Base-by-base conservation (phyloP, 768 basidiomycete genomes). In the Coprinopsis sp. region DNA sequence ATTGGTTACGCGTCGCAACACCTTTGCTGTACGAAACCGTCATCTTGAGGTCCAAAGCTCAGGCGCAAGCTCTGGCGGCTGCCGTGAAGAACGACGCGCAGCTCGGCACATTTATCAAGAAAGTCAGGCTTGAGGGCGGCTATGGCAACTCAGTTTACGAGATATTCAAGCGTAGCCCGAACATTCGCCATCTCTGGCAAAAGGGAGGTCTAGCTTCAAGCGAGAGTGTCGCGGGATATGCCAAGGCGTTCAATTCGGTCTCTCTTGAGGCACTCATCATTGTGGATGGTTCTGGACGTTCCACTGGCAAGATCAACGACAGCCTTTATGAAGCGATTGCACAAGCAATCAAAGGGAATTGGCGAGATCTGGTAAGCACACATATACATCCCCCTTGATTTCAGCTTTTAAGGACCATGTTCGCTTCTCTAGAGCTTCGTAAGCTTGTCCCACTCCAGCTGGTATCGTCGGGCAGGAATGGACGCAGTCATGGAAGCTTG, bases 1-100 rank as follows among this genome's bases (percentile, higher is more conserved):
- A 49, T 10, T 63, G 62, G 62, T 56, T 59, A 24, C 58, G 59
- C 25, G 55, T 61, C n/a, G 52, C 54, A 3, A 63, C 57, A 0
- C 59, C 59, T 2, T 52, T 60, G 8, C 57, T 64, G 6, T 64
- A 64, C 40, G 36, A 54, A 29, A 50, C 54, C 12, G 58, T 61
- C 6, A 46, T 62, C n/a, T 47, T 62, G 1, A 58, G 58, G n/a
- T 61, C 60, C 4, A 56, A 49, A n/a, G 56, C 58, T 10, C 58
- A 60, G 14, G 57, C 60, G 3, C 52, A 58, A 23, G 58, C 60
- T 1, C 57, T 64, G 21, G 56, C 44, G 23, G 13, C 21, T 13
- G 38, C 50, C 3, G 45, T 63, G 4, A n/a, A 45, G n/a, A 29
- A 21, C 7, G 57, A 55, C 18, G 37, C 41, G 2, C 22, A 39